Evolutionary conservation across 768 basidiomycete species (phyloP), one percentile per base, ranked within the genome.

Genomic region (Leccinum incarnatum): DNA sequence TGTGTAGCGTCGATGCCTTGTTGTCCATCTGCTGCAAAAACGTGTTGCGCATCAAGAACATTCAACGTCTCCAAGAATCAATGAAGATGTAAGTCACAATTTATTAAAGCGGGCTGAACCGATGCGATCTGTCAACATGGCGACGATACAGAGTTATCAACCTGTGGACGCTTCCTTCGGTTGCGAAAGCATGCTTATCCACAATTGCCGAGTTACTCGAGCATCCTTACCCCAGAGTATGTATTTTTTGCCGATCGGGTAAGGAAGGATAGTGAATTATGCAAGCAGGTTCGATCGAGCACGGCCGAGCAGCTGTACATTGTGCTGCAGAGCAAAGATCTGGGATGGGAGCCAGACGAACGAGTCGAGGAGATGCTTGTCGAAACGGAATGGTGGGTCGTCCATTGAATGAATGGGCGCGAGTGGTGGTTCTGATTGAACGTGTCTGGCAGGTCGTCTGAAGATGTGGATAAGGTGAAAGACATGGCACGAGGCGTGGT

Each of bases 221-320:
- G 2, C 95, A 98, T 72, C 77, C 81, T 54, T 93, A 89, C 73
- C 93, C 95, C 45, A 86, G 81, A 74, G 95, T 94, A 67, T 68
- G 79, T 72, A 46, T 63, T 49, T 49, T 48, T 61, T 55, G 40
- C 29, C 59, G 51, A 56, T 62, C 61, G 10, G 42, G 27, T 56
- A 54, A 53, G 52, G 55, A 47, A 50, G 32, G 50, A 29, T 30
- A 47, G 45, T 61, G 54, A 65, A 42, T 10, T 54, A 50, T 34
- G 34, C 56, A 46, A 46, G 40, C 54, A 96, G 93, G 78, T 95
- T 56, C 86, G 95, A 56, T 79, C 86, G 10, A 84, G 87, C 59
- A 86, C 91, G 1, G 91, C 93, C 3, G 95, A 96, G 71, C 83
- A 88, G 61, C 71, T 97, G 8, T 97, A 94, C 68, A 76, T 92